Conservation (phyloP, 2,329 filamentous ascomycete genomes). For the Monosporascus sp. region DNA sequence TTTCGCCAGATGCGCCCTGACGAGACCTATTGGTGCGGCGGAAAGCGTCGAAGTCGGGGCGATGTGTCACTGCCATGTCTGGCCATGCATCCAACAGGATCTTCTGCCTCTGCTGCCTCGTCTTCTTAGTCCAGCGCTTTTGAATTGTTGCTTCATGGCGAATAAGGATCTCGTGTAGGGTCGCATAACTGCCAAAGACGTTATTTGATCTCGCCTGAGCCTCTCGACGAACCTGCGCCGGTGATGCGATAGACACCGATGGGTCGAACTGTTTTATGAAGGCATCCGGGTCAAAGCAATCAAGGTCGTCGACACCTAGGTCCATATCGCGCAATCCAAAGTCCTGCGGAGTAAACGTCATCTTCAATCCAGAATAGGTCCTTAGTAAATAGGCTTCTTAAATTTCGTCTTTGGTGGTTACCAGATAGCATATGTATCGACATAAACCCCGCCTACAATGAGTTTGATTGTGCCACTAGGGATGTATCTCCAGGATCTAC, state of each 20-base stretch:
- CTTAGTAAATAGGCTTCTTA: no score
- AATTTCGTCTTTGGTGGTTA: no score
- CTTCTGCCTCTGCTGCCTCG: conserved; percentile 2
- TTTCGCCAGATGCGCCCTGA: background rate
- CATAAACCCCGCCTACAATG: no score
- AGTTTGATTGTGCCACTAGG: no score
- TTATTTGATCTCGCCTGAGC: background rate
- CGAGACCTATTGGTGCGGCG: background rate
- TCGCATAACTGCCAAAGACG: background rate
- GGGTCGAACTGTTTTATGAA: background rate
- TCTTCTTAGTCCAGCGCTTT: conserved; percentile 1
- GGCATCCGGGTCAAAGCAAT: background rate
- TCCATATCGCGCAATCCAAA: background rate
- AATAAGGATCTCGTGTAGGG: background rate
- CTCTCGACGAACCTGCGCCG: background rate
- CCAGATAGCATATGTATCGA: no score
- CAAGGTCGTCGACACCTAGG: background rate
- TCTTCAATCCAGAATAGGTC: no score
- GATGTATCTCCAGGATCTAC: no score
- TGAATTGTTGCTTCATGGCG: conserved; percentile 4
- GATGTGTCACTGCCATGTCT: conserved; percentile 1
- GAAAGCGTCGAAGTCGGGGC: conserved; percentile 3
- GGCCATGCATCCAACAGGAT: conserved; percentile 5
- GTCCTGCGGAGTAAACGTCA: no score
- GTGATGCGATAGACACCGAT: background rate